These are phyloP conservation scores for Casuarina cunninghamiana DNA, from an alignment of 306 rosid species.

Conservation along the genomic window DNA sequence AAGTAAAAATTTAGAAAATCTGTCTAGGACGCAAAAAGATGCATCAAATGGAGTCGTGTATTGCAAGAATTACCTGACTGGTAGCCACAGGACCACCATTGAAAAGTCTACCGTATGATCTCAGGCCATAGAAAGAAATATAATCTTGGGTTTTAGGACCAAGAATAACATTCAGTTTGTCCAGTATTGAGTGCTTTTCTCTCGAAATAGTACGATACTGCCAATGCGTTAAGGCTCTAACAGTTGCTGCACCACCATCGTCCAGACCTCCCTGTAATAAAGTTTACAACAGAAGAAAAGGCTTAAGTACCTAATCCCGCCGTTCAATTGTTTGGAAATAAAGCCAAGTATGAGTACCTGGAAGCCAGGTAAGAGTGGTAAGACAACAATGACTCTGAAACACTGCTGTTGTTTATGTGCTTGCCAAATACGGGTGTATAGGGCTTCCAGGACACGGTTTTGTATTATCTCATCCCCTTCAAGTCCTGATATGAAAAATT, in stretches of 20 bases:
- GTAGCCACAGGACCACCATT: conserved; percentile 84
- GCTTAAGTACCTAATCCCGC: not conserved
- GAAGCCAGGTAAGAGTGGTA: conserved; percentile 97
- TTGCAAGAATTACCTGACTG: conserved; percentile 72
- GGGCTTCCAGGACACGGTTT: conserved; percentile 90
- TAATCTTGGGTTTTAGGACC: conserved; percentile 80
- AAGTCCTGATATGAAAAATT: conserved; percentile 96
- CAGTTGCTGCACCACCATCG: conserved; percentile 97
- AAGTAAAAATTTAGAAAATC: not conserved
- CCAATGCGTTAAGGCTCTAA: conserved; percentile 98
- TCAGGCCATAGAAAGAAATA: conserved; percentile 89
- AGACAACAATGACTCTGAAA: conserved; percentile 85
- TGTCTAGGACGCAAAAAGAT: not conserved
- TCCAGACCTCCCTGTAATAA: conserved; percentile 83
- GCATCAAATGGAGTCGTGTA: not conserved
- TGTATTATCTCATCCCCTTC: conserved; percentile 79
- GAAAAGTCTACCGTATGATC: conserved; percentile 81
- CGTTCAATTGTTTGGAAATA: conserved; percentile 17
- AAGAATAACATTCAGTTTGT: conserved; percentile 63
- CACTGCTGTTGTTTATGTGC: conserved; percentile 74
- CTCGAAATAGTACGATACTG: conserved; percentile 96
- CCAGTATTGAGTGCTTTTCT: conserved; percentile 75
- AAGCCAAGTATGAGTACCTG: conserved; percentile 60
- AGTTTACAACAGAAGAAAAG: conserved; percentile 26
- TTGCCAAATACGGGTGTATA: conserved; percentile 66